These are phyloP conservation scores for Chaetomium olivaceum DNA, from an alignment of 2,329 filamentous ascomycete species.

Conservation along the genomic window DNA sequence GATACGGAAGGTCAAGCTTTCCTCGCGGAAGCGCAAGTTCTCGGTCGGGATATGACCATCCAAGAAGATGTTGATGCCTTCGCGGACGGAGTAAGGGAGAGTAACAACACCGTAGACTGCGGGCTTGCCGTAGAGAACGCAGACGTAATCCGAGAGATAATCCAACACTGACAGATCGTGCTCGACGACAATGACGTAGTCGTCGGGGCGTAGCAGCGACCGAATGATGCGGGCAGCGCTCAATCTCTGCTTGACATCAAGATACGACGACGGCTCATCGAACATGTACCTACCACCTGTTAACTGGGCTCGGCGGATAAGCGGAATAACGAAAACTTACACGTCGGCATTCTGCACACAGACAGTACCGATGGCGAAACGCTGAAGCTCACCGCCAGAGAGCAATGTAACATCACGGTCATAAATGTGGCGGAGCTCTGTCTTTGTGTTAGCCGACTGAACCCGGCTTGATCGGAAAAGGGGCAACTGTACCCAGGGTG, in stretches of 20 bases:
- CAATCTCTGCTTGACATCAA: conserved; percentile 98
- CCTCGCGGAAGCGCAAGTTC: conserved; percentile 96
- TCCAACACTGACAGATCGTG: conserved; percentile 98
- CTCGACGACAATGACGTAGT: conserved; percentile 98
- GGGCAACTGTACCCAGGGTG: conserved; percentile 59
- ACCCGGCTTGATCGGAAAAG: not conserved
- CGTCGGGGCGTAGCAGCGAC: conserved; percentile 80
- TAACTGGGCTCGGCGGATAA: conserved; percentile 13
- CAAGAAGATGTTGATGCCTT: conserved; percentile 98
- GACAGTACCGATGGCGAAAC: conserved; percentile 94
- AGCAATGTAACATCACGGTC: conserved; percentile 88
- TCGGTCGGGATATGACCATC: conserved; percentile 98
- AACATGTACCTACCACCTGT: conserved; percentile 78
- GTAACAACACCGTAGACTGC: conserved; percentile 98
- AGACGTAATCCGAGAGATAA: conserved; percentile 98
- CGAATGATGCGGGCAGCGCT: conserved; percentile 90
- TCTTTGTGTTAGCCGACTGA: conserved; percentile 15
- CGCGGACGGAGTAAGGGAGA: conserved; percentile 89
- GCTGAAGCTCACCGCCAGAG: conserved; percentile 96
- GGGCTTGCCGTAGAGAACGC: conserved; percentile 92
- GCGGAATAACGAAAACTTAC: conserved; percentile 43
- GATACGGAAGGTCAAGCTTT: conserved; percentile 93
- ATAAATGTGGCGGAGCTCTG: conserved; percentile 83
- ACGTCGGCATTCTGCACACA: conserved; percentile 96
- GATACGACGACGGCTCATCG: conserved; percentile 96